Evolutionary conservation across 1,284 basidiomycete genomes (phyloP).

Genomic region (Ustilago crameri): DNA sequence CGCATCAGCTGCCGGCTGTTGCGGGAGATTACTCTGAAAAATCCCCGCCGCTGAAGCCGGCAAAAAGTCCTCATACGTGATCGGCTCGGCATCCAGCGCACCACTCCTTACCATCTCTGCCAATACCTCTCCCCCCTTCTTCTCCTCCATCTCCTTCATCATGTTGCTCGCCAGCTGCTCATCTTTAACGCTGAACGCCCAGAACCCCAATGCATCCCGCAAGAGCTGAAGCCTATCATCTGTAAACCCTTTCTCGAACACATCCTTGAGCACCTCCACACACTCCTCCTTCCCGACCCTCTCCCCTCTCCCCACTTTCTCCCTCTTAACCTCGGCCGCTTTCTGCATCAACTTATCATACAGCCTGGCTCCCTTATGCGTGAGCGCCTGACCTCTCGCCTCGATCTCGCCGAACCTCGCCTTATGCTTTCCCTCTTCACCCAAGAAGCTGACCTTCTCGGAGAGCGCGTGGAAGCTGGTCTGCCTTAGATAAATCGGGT

Average conservation of each 20-base stretch:
- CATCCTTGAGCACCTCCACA: constrained; percentile 38
- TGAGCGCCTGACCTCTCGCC: constrained; percentile 69
- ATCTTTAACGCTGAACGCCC: constrained; percentile 34
- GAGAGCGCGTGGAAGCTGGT: constrained; percentile 70
- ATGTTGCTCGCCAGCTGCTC: constrained; percentile 8
- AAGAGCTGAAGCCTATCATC: constrained; percentile 64
- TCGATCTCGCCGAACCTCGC: constrained; percentile 71
- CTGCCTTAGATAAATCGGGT: constrained; percentile 69
- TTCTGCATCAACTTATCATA: constrained; percentile 45
- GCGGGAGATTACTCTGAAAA: constrained; percentile 68
- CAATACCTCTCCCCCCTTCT: constrained; percentile 11
- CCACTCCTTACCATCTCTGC: constrained; percentile 62
- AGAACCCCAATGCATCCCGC: constrained; percentile 63
- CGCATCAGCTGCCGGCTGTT: not conserved
- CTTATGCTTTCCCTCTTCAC: constrained; percentile 60
- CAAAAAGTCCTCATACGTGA: constrained; percentile 70
- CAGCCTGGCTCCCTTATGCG: constrained; percentile 62
- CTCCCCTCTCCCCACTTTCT: constrained; percentile 45
- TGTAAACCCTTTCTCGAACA: constrained; percentile 65
- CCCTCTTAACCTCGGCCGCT: constrained; percentile 62
- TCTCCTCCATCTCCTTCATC: not conserved
- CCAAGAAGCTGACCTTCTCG: constrained; percentile 68
- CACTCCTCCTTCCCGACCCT: constrained; percentile 41
- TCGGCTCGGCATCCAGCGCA: constrained; percentile 62
- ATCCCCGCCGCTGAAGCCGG: constrained; percentile 70